Base-by-base conservation (phyloP, 192 early-diverging fungal species). In the Coemansia sp. region DNA sequence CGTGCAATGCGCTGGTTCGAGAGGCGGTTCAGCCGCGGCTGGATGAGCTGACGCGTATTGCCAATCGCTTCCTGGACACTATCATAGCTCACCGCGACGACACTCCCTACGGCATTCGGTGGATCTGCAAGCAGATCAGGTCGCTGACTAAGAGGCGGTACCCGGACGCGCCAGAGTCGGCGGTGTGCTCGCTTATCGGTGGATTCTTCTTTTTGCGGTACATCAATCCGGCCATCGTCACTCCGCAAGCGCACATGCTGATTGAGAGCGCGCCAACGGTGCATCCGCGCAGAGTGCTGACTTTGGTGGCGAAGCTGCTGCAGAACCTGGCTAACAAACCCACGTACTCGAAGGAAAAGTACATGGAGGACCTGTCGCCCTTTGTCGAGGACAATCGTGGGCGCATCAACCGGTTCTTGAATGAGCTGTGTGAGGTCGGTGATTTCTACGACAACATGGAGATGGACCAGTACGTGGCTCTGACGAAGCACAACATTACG, bases 101-200 rank as follows among this genome's bases (percentile, higher is more conserved):
- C 62, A 92, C 93, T 14, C 96, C 96, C 1, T 97, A 94, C 67
- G 96, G 95, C 31, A 97, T 98, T 75, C 87, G 95, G 12, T 98
- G 95, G 95, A 95, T 98, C 53, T 98, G 96, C 76, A 98, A 98
- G 67, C 95, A 98, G 78, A 97, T 98, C 83, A 85, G 91, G 21
- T 92, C 89, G 7, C 77, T 98, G 67, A 94, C 94, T 6, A 94
- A 94, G 87, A 75, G 94, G 60, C 94, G 94, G 74, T 97, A 91
- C 83, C 94, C 95, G 0, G 88, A 97, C 53, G 91, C 92, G 13
- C 87, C 92, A 9, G 94, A 96, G 59, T 86, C 88, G 55, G 89
- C 91, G 11, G 91, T 95, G 28, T 94, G 94, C 72, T 96, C 96
- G 52, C 81, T 97, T 33, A 96, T 98, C 77, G 96, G 96, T 36